Evolutionary conservation across 805 yeast genomes (phyloP).

Genomic region (Jamesozyma gamospora): DNA sequence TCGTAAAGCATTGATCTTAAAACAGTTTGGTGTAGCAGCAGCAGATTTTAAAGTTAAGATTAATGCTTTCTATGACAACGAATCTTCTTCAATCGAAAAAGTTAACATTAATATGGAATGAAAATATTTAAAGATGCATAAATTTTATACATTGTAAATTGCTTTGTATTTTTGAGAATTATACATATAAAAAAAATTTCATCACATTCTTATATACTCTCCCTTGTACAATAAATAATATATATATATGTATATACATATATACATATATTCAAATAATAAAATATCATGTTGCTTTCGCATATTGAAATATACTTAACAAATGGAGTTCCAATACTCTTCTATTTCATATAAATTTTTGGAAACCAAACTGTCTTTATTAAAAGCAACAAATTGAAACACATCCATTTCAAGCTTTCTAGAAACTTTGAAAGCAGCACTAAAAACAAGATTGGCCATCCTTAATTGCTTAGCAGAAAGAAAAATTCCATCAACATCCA

Average conservation of each 20-base stretch:
- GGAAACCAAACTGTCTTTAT: slow-evolving; percentile 2
- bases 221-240: slow-evolving; percentile 1
- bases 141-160: too few relatives aligned
- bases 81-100: slow-evolving; percentile 30
- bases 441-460: slow-evolving; percentile 16
- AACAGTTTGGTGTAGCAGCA: slow-evolving; percentile 92
- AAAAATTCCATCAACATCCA: not conserved
- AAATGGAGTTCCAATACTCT: slow-evolving; percentile 21
- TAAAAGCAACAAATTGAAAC: slow-evolving; percentile 8
- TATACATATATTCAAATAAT: not conserved
- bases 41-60: slow-evolving; percentile 78
- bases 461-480: slow-evolving; percentile 7
- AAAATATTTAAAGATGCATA: not conserved
- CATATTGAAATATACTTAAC: slow-evolving; percentile 4
- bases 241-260: slow-evolving; percentile 1
- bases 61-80: slow-evolving; percentile 69
- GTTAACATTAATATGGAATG: slow-evolving; percentile 29
- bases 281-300: not conserved
- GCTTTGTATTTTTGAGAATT: too few relatives aligned
- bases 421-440: slow-evolving; percentile 16
- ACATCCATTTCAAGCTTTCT: slow-evolving; percentile 12
- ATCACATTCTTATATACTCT: not conserved
- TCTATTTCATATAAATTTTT: slow-evolving; percentile 10
- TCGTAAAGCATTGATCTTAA: slow-evolving; percentile 81
- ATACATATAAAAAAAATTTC: not conserved